Conservation (phyloP, 1,284 basidiomycete species). For the Cutaneotrichosporon sp. region DNA sequence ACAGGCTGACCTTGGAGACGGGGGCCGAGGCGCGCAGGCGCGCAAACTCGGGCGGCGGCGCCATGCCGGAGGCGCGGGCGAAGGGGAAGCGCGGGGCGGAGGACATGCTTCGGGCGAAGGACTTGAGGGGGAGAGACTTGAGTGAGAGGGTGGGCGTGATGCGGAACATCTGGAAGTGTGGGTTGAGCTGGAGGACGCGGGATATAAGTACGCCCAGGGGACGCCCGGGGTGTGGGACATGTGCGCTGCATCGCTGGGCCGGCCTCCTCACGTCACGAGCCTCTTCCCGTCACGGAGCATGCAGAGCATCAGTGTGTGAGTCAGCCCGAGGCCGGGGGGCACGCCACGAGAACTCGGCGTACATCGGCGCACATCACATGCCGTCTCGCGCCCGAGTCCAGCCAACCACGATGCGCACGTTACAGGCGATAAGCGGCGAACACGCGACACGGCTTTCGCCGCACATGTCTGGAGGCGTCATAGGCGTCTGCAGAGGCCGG, state of each 20-base stretch:
- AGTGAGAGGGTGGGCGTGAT: background rate
- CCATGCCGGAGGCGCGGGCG: conserved; percentile 18
- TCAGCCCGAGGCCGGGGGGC: background rate
- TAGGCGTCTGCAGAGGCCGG: no score
- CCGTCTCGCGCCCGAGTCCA: background rate
- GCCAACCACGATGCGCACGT: background rate
- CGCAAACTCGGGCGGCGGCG: conserved; percentile 18
- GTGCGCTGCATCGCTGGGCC: no score
- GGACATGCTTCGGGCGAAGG: no score
- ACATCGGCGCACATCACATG: background rate
- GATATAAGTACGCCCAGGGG: background rate
- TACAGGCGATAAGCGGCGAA: background rate
- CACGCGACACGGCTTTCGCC: background rate
- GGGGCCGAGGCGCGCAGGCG: conserved; percentile 12
- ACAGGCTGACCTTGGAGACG: conserved; percentile 16
- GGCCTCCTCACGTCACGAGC: no score
- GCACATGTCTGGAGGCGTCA: no score
- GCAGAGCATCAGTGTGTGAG: background rate
- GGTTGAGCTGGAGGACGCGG: background rate
- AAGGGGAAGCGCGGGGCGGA: conserved; percentile 11
- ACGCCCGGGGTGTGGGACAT: no score
- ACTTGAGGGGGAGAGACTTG: no score
- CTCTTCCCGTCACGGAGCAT: background rate
- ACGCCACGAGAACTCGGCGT: background rate
- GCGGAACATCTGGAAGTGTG: background rate